These are phyloP conservation scores for Hypoxylon sp. DNA, from an alignment of 2,329 filamentous ascomycete genomes.

Conservation along the genomic window DNA sequence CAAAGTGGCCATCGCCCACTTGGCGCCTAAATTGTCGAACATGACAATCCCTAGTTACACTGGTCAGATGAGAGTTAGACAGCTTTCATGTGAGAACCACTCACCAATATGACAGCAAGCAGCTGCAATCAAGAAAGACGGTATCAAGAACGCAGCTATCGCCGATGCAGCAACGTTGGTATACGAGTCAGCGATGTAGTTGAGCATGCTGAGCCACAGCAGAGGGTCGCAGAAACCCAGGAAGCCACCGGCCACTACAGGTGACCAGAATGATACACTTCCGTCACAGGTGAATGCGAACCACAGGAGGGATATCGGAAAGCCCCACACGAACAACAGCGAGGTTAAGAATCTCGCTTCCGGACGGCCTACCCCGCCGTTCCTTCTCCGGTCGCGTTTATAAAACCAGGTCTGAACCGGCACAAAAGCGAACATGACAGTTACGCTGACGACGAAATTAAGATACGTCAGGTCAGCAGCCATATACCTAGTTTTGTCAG, in stretches of 20 bases:
- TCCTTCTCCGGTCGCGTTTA: constrained; percentile 53
- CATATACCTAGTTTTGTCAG: constrained; percentile 50
- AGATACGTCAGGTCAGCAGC: constrained; percentile 57
- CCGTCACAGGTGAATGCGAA: constrained; percentile 58
- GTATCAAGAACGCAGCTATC: constrained; percentile 59
- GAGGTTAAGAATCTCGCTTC: constrained; percentile 58
- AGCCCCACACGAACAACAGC: constrained; percentile 58
- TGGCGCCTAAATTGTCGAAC: constrained; percentile 55
- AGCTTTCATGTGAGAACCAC: constrained; percentile 30
- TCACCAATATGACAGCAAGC: constrained; percentile 56
- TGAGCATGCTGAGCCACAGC: constrained; percentile 59
- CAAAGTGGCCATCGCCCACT: constrained; percentile 57
- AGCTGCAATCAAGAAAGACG: constrained; percentile 57
- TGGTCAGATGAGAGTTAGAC: constrained; percentile 10
- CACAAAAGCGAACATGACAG: constrained; percentile 57
- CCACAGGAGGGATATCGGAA: constrained; percentile 58
- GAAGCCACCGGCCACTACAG: constrained; percentile 55
- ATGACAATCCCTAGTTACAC: constrained; percentile 49
- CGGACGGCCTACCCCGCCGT: constrained; percentile 53
- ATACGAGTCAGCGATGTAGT: constrained; percentile 59
- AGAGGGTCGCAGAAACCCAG: constrained; percentile 58
- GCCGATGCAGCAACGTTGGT: constrained; percentile 57
- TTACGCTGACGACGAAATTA: constrained; percentile 58
- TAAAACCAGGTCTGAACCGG: constrained; percentile 59
- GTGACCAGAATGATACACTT: constrained; percentile 56